Conservation (phyloP, 352 stramenopile genomes). For the Plasmopara viticola region DNA sequence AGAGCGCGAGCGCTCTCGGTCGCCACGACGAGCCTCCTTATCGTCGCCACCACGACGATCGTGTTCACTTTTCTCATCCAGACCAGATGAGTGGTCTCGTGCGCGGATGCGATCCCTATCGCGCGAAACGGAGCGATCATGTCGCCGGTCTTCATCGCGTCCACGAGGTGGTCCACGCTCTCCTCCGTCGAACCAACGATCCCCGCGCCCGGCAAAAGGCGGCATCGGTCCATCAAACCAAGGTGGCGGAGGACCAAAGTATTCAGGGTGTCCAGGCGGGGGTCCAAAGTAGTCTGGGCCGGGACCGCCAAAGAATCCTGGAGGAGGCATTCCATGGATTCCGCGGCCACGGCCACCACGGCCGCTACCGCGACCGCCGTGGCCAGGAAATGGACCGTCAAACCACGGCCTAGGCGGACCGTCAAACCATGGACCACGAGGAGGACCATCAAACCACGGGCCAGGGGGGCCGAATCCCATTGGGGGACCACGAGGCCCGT, state of each 20-base stretch:
- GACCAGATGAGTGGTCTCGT: conserved; percentile 21
- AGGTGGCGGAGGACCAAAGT: conserved; percentile 57
- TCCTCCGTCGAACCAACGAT: conserved; percentile 34
- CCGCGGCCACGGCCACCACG: conserved; percentile 34
- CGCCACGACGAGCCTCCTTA: conserved; percentile 23
- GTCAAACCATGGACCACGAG: conserved; percentile 61
- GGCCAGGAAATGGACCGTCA: conserved; percentile 62
- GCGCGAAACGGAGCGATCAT: conserved; percentile 33
- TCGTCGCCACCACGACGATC: conserved; percentile 28
- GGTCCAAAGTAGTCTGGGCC: conserved; percentile 71
- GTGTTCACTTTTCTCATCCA: conserved; percentile 26
- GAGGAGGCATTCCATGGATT: conserved; percentile 39
- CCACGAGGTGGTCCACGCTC: conserved; percentile 31
- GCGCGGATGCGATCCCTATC: conserved; percentile 24
- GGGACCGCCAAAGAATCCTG: conserved; percentile 63
- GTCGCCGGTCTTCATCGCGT: conserved; percentile 37
- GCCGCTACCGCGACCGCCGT: conserved; percentile 28
- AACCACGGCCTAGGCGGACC: conserved; percentile 70
- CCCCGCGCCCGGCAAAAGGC: conserved; percentile 40
- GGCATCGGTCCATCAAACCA: conserved; percentile 65
- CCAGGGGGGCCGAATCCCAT: conserved; percentile 56
- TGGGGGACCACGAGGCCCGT: conserved; percentile 33
- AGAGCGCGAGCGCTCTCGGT: conserved; percentile 29
- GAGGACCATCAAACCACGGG: conserved; percentile 68
- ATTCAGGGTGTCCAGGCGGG: conserved; percentile 65